Evolutionary conservation across 805 yeast genomes (phyloP).

Genomic region (Ogataea nitratoaversa): DNA sequence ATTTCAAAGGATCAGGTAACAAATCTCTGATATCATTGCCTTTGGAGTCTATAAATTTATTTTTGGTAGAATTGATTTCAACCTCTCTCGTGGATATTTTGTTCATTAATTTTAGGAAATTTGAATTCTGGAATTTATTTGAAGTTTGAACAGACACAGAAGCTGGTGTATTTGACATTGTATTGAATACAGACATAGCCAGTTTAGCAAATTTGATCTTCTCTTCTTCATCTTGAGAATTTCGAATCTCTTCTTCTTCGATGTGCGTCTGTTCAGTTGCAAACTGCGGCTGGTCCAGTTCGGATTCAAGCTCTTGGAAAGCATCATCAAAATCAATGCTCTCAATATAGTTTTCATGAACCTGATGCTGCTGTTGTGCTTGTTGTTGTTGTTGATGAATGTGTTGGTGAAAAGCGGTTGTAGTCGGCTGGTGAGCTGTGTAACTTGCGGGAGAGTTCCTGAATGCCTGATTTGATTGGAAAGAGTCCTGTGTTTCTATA

Average conservation of each 20-base stretch:
- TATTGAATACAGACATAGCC: conserved; percentile 34
- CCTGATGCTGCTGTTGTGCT: conserved; percentile 3
- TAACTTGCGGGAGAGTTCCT: not conserved
- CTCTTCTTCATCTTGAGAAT: conserved; percentile 24
- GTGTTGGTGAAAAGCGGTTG: not conserved
- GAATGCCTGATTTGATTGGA: not conserved
- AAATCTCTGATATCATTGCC: conserved; percentile 36
- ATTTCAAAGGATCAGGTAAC: conserved; percentile 26
- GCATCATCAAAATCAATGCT: conserved; percentile 21
- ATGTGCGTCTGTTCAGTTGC: not conserved
- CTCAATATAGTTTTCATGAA: not conserved
- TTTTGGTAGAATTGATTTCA: conserved; percentile 33
- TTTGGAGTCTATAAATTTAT: conserved; percentile 32
- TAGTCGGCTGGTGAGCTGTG: not conserved
- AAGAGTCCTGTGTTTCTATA: conserved; percentile 8
- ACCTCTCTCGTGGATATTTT: conserved; percentile 36
- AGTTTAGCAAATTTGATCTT: conserved; percentile 36
- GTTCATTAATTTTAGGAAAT: conserved; percentile 39
- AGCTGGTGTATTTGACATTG: conserved; percentile 33
- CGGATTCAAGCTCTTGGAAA: conserved; percentile 27
- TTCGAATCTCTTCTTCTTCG: conserved; percentile 5
- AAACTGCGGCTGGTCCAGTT: conserved; percentile 9
- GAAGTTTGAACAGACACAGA: conserved; percentile 28
- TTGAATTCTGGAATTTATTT: conserved; percentile 36
- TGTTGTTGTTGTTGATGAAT: conserved; percentile 4